Percentiles rank a stretch among this genome's conserved stretches.
Evolutionary conservation across 2,329 filamentous ascomycete species (phyloP).

Genomic region (Alternaria metachromatica): DNA sequence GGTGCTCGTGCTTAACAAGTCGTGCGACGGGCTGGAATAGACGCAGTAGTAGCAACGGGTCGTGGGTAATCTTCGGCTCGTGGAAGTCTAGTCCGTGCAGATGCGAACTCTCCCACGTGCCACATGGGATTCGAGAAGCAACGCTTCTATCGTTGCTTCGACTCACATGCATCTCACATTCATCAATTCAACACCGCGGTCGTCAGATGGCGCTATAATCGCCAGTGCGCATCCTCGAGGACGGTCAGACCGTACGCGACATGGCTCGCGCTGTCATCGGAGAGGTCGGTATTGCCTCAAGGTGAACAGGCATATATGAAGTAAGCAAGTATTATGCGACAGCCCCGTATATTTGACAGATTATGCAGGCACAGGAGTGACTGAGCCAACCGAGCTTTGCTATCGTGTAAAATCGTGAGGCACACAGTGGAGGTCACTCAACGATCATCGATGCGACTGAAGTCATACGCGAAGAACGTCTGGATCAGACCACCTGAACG

Average conservation of each 20-base stretch:
- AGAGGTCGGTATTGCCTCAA: not conserved
- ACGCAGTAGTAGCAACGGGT: not conserved
- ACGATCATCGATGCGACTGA: not conserved
- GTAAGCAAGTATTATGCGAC: not conserved
- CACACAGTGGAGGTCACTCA: not conserved
- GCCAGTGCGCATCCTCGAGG: not conserved
- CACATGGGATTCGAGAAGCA: not conserved
- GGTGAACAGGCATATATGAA: not conserved
- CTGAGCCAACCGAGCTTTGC: not conserved
- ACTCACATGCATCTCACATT: not conserved
- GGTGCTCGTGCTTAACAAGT: not conserved
- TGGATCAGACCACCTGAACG: slow-evolving; percentile 8
- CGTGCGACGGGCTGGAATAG: not conserved
- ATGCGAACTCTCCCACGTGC: not conserved
- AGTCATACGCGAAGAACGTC: not conserved
- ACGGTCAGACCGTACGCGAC: not conserved
- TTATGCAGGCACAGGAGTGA: not conserved
- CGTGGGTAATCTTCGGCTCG: not conserved
- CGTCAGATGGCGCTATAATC: not conserved
- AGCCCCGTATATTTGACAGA: not conserved
- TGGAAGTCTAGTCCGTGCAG: not conserved
- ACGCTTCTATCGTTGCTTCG: not conserved
- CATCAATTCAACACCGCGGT: not conserved
- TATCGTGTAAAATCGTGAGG: not conserved
- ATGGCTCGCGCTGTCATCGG: not conserved